Evolutionary conservation across 2,329 filamentous ascomycete species (phyloP).

Genomic region (Alternaria novae-zelandiae): DNA sequence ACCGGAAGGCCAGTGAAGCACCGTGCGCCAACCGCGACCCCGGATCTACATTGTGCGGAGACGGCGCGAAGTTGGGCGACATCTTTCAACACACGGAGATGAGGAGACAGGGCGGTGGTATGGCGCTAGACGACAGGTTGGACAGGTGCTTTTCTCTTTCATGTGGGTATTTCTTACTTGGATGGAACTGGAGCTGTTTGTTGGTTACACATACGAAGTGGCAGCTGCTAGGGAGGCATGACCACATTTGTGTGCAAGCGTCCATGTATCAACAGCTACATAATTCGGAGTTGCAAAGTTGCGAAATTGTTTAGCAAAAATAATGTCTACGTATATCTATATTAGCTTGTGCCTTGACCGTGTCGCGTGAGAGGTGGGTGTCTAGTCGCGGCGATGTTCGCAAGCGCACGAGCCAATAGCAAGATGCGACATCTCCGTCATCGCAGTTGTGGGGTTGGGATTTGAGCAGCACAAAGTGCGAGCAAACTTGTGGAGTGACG

Average conservation of each 20-base stretch:
- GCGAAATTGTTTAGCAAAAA: conserved; percentile 5
- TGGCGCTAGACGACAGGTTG: conserved; percentile 2
- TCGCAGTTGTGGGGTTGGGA: conserved; percentile 10
- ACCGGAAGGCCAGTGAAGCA: conserved; percentile 21
- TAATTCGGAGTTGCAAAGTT: conserved; percentile 29
- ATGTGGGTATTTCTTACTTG: conserved; percentile 29
- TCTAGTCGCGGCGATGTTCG: conserved; percentile 13
- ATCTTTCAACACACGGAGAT: conserved; percentile 4
- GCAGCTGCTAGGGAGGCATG: conserved; percentile 17
- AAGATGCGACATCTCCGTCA: conserved; percentile 3
- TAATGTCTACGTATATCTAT: conserved; percentile 1
- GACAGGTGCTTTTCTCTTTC: conserved; percentile 26
- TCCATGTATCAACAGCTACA: conserved; percentile 43
- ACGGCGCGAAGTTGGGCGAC: conserved; percentile 27
- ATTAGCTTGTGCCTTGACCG: neutral
- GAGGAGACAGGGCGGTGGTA: conserved; percentile 10
- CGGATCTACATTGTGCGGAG: conserved; percentile 23
- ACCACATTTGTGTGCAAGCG: conserved; percentile 18
- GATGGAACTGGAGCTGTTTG: conserved; percentile 21
- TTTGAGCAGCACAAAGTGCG: neutral
- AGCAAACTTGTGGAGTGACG: neutral
- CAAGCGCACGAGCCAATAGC: conserved; percentile 23
- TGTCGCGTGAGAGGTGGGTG: neutral
- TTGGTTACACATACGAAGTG: conserved; percentile 33
- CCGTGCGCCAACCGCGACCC: conserved; percentile 28